Base-by-base conservation (phyloP, 2,329 filamentous ascomycete genomes). In the Aspergillus intermedius region DNA sequence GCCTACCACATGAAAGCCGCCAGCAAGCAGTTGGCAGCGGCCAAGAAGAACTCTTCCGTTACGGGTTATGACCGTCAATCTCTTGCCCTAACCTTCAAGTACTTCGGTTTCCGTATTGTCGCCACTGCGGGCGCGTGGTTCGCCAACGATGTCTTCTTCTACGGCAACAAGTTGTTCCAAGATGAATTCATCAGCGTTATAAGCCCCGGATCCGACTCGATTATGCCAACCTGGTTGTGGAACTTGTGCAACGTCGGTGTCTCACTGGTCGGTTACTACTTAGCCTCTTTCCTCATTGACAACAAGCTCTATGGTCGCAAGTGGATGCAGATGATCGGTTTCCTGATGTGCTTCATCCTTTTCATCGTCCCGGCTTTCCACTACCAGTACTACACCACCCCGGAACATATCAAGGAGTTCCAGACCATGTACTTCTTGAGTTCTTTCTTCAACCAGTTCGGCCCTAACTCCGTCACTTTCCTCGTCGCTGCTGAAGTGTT, bases 401-500 rank as follows among this genome's bases (percentile, higher is more conserved):
- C 78, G 1, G 75, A 76, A 5, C 82, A 88, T 60, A 86, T 96
- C 67, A 83, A 88, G 63, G 76, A 79, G n/a, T 97, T 97, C 84
- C 91, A 96, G 76, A 83, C 91, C 65, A 95, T 97, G 89, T 96
- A 96, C 79, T 96, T 95, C 75, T 70, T 97, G 59, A 95, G 89
- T 6, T 95, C 88, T 21, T 97, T 97, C 78, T 97, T 97, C 84
- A 96, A 96, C 79, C 91, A 97, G 69, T 97, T 97, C 64, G 91
- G 91, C 10, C 91, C 91, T 71, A 97, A 97, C 79, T 86, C 83
- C 42, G 90, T 96, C 62, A 95, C 91, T 54, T 97, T 97, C 86
- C 81, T 97, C 58, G 88, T 95, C 32, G 91, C 91, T 40, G 91
- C 89, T 40, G 91, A 97, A 69, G 89, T 95, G n/a, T 97, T 88